Evolutionary conservation across 2,329 filamentous ascomycete species (phyloP).

Genomic region (Colletotrichum tabaci): DNA sequence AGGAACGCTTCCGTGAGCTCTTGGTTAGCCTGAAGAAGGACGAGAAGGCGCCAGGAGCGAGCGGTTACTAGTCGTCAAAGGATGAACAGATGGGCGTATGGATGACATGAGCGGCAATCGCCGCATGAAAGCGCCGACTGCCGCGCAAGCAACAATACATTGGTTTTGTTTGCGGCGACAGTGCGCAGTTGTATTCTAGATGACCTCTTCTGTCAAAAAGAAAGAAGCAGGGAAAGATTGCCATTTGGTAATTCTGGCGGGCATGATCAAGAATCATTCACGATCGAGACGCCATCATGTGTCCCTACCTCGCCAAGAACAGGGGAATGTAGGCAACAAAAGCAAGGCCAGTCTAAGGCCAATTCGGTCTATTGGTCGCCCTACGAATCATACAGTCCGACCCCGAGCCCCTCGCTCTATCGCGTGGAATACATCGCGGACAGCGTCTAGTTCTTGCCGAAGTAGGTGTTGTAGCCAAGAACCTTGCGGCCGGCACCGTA

Average conservation of each 20-base stretch:
- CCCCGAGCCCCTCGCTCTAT: slow-evolving; percentile 8
- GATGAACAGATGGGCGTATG: not conserved
- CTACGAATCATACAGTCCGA: slow-evolving; percentile 37
- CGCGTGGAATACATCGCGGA: not conserved
- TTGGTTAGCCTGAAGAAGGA: slow-evolving; percentile 92
- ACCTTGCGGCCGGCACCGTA: slow-evolving; percentile 84
- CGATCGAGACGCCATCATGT: slow-evolving; percentile 13
- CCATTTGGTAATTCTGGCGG: slow-evolving; percentile 27
- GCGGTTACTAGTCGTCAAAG: slow-evolving; percentile 65
- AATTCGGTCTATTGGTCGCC: slow-evolving; percentile 35
- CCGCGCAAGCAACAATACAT: not conserved
- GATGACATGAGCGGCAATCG: not conserved
- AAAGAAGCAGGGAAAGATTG: slow-evolving; percentile 23
- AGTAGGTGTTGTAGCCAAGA: slow-evolving; percentile 86
- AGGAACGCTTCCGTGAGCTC: slow-evolving; percentile 95
- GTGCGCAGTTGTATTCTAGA: slow-evolving; percentile 36
- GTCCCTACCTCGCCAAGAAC: slow-evolving; percentile 28
- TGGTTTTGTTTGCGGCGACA: not conserved
- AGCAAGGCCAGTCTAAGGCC: slow-evolving; percentile 14
- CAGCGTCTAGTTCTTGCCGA: slow-evolving; percentile 65
- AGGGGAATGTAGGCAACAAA: slow-evolving; percentile 7
- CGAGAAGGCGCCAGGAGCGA: slow-evolving; percentile 82
- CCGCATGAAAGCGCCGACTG: not conserved
- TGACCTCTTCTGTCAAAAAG: slow-evolving; percentile 21
- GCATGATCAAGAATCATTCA: slow-evolving; percentile 24